Percentiles rank a stretch among this genome's conserved stretches.
Conservation (phyloP, 257 asterid species). For the Ilex asprella region DNA sequence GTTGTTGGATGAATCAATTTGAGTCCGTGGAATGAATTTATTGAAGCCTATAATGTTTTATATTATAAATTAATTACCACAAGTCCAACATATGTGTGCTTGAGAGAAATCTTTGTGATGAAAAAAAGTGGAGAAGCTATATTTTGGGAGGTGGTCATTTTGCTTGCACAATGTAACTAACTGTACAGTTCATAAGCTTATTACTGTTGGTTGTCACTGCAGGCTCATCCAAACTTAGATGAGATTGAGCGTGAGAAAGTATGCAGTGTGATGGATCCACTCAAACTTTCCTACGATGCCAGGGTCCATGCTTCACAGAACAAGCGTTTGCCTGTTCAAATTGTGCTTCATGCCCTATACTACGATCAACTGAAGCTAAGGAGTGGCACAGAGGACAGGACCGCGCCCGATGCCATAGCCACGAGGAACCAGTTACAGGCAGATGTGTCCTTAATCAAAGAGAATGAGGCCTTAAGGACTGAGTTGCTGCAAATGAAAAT, state of each 20-base stretch:
- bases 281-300: slow-evolving; percentile 83
- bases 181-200: background rate
- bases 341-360: slow-evolving; percentile 89
- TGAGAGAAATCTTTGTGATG: too few species aligned
- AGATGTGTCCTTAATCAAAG: slow-evolving; percentile 61
- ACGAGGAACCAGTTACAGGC: slow-evolving; percentile 65
- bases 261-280: slow-evolving; percentile 89
- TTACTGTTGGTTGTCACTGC: background rate
- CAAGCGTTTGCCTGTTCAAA: slow-evolving; percentile 84
- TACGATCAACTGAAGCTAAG: slow-evolving; percentile 75
- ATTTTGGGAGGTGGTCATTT: too few species aligned
- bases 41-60: too few species aligned
- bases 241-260: slow-evolving; percentile 92
- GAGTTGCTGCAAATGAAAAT: slow-evolving; percentile 87
- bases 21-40: too few species aligned
- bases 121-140: too few species aligned
- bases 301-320: slow-evolving; percentile 92
- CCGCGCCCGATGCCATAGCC: slow-evolving; percentile 34
- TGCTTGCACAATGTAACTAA: too few species aligned
- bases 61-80: too few species aligned
- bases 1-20: too few species aligned
- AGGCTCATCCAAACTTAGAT: slow-evolving; percentile 85
- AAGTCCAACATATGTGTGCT: too few species aligned
- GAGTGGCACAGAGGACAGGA: slow-evolving; percentile 54
- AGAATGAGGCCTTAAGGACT: slow-evolving; percentile 71